phyloP scores from a whole-genome alignment of 345 rosid species.

The Aquilaria sinensis region DNA sequence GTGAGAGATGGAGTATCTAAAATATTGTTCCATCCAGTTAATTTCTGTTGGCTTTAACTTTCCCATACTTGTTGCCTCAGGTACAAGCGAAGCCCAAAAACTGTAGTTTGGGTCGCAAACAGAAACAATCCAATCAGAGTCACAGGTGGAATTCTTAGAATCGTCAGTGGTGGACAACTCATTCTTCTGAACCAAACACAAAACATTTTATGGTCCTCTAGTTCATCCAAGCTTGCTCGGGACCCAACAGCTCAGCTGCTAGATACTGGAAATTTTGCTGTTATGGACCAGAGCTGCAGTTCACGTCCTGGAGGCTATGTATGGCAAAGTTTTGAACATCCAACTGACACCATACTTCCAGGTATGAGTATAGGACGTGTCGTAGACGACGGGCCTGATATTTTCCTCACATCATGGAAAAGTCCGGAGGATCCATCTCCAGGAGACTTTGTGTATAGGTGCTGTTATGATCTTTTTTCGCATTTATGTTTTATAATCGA shows the following conservation, averaged over 20 bases:
- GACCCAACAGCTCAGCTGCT: constrained; percentile 19
- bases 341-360: constrained; percentile 36
- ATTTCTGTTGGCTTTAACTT: too few relatives aligned
- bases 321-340: constrained; percentile 42
- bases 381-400: constrained; percentile 9
- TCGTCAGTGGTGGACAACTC: constrained; percentile 18
- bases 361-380: constrained; percentile 24
- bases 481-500: too few relatives aligned
- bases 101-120: constrained; percentile 39
- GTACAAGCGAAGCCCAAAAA: background rate
- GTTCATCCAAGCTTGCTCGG: background rate
- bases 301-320: background rate
- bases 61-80: too few relatives aligned
- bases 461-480: too few relatives aligned
- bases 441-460: constrained; percentile 11
- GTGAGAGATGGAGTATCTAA: too few relatives aligned
- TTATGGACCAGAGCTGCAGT: constrained; percentile 11
- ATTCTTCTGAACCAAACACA: constrained; percentile 11
- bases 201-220: constrained; percentile 22
- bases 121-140: constrained; percentile 25
- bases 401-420: constrained; percentile 25
- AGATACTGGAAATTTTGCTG: constrained; percentile 34
- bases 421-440: constrained; percentile 24
- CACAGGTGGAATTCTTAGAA: constrained; percentile 17
- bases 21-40: too few relatives aligned